phyloP scores from a whole-genome alignment of 106 monocot genomes.

The Dendrobium chrysotoxum region DNA sequence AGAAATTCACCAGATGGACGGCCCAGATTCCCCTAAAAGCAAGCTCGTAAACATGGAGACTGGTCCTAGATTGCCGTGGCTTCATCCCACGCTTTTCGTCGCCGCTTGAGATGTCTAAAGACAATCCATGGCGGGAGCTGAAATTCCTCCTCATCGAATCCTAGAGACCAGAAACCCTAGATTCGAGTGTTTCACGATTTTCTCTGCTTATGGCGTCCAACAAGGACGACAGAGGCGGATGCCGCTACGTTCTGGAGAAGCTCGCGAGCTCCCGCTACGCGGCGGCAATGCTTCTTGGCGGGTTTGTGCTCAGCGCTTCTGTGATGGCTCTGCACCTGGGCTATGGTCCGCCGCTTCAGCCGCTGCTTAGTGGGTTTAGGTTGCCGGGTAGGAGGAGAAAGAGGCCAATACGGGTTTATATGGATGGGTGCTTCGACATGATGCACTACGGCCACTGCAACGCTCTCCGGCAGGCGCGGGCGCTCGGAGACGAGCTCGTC shows the following conservation, averaged over 20 bases:
- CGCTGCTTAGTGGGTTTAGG: not conserved
- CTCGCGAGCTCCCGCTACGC: constrained; percentile 23
- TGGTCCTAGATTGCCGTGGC: not conserved
- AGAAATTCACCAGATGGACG: not conserved
- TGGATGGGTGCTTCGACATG: constrained; percentile 99
- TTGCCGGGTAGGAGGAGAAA: constrained; percentile 28
- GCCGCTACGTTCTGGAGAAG: constrained; percentile 1
- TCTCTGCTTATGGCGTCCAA: constrained; percentile 11
- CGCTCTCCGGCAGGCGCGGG: constrained; percentile 83
- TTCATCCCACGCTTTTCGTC: not conserved
- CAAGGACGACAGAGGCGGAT: not conserved
- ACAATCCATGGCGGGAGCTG: constrained; percentile 7
- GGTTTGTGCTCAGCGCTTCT: constrained; percentile 32
- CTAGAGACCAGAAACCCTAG: not conserved
- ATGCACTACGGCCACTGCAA: constrained; percentile 99
- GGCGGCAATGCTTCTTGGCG: constrained; percentile 42
- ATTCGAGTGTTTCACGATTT: not conserved
- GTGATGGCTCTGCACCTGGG: constrained; percentile 31
- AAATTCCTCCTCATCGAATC: not conserved
- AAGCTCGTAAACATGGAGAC: not conserved
- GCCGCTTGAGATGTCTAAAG: not conserved
- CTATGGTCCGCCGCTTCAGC: not conserved
- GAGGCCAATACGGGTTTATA: constrained; percentile 77
- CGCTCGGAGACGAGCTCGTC: constrained; percentile 86
- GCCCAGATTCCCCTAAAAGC: not conserved